These are phyloP conservation scores for Solanum lycopersicoides DNA, from an alignment of 257 asterid species.

Conservation along the genomic window DNA sequence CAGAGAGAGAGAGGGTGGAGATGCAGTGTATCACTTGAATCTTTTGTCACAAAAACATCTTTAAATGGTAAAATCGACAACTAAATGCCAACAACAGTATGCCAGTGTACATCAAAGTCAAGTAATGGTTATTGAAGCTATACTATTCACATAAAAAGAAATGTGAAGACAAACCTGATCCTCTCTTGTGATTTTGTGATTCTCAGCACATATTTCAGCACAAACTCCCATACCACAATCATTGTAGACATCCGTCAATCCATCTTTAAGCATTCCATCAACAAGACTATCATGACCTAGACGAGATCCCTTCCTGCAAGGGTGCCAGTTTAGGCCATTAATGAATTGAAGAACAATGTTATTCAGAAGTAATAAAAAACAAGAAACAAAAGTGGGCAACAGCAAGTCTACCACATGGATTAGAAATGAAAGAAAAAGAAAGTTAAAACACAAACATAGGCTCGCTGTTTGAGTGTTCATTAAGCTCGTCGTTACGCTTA, in stretches of 20 bases:
- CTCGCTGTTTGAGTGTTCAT: not conserved
- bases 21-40: not conserved
- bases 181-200: constrained; percentile 75
- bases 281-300: constrained; percentile 95
- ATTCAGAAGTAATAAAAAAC: not conserved
- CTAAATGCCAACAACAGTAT: not conserved
- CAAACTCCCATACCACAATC: constrained; percentile 98
- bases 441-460: not conserved
- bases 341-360: not conserved
- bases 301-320: constrained; percentile 91
- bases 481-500: not conserved
- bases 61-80: not conserved
- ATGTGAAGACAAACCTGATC: constrained; percentile 56
- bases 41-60: not conserved
- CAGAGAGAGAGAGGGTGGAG: not conserved
- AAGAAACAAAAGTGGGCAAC: not conserved
- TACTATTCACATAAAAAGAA: not conserved
- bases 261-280: constrained; percentile 99
- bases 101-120: not conserved
- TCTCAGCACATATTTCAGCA: constrained; percentile 92
- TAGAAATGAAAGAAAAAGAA: not conserved
- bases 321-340: not conserved
- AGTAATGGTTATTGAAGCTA: not conserved
- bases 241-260: constrained; percentile 91
- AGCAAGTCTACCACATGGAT: not conserved